These are phyloP conservation scores for Phragmites australis DNA, from an alignment of 176 grass and related monocot species.

Conservation along the genomic window DNA sequence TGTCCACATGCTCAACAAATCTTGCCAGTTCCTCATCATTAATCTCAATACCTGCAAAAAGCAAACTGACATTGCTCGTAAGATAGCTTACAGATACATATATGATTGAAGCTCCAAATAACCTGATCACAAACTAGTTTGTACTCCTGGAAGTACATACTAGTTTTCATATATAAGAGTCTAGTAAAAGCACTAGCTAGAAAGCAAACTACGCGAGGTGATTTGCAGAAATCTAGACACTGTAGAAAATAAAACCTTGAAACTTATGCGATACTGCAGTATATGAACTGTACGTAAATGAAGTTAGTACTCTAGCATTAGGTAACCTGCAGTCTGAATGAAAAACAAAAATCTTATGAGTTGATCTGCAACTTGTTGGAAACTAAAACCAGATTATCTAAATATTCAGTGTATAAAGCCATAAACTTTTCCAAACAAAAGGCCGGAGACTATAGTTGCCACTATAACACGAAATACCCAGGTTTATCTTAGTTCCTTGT, in stretches of 20 bases:
- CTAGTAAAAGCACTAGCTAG: slow-evolving; percentile 4
- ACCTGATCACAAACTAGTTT: neutral
- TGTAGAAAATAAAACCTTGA: neutral
- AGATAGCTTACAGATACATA: slow-evolving; percentile 40
- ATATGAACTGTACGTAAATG: slow-evolving; percentile 14
- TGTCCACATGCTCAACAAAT: slow-evolving; percentile 97
- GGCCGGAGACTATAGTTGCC: neutral
- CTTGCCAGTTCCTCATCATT: slow-evolving; percentile 88
- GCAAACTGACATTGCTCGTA: slow-evolving; percentile 56
- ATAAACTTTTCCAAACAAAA: neutral
- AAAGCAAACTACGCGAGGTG: neutral
- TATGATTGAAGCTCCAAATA: slow-evolving; percentile 18
- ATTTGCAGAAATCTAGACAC: slow-evolving; percentile 13
- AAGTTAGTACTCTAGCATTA: slow-evolving; percentile 24
- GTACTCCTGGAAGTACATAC: too few relatives aligned
- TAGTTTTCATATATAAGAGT: neutral
- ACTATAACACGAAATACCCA: neutral
- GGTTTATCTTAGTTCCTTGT: neutral
- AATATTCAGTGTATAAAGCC: neutral
- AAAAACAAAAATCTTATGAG: slow-evolving; percentile 18
- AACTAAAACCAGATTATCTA: slow-evolving; percentile 34
- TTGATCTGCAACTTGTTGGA: neutral
- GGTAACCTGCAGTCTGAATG: neutral
- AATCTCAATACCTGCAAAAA: slow-evolving; percentile 94
- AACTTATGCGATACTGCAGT: slow-evolving; percentile 3